These are phyloP conservation scores for Pseudonitzschia multiseries DNA, from an alignment of 108 stramenopile species.

Conservation along the genomic window DNA sequence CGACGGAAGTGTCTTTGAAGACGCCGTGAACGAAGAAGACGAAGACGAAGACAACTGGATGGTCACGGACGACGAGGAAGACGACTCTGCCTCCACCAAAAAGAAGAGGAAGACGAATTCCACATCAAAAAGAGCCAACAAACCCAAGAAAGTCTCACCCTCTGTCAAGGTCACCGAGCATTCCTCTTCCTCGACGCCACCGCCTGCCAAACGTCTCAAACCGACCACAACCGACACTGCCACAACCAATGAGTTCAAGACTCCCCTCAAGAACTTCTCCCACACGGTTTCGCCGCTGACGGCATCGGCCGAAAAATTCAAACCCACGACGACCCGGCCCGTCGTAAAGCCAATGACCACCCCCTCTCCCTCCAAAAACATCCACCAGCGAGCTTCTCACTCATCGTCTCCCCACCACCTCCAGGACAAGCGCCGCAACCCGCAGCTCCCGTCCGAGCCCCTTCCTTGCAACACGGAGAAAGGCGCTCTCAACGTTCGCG, in stretches of 20 bases:
- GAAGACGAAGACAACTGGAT: slow-evolving; percentile 67
- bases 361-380: not conserved
- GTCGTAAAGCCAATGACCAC: not conserved
- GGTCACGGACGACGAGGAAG: slow-evolving; percentile 60
- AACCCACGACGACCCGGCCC: not conserved
- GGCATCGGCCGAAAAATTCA: not conserved
- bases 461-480: slow-evolving; percentile 27
- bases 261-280: slow-evolving; percentile 10
- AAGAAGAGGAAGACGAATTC: slow-evolving; percentile 22
- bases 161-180: not conserved
- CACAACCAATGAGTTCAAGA: not conserved
- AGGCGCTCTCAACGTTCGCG: slow-evolving; percentile 62
- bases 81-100: not conserved
- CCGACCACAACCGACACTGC: slow-evolving; percentile 3
- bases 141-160: not conserved
- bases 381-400: not conserved
- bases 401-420: not conserved
- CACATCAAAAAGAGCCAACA: not conserved
- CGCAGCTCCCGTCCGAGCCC: not conserved
- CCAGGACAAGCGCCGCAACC: not conserved
- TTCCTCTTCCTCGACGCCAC: slow-evolving; percentile 13
- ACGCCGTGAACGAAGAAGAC: slow-evolving; percentile 49
- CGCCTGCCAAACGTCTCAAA: slow-evolving; percentile 9
- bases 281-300: slow-evolving; percentile 3
- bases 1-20: slow-evolving; percentile 56